These are phyloP conservation scores for Candida krabiensis DNA, from an alignment of 805 yeast genomes.

Conservation along the genomic window DNA sequence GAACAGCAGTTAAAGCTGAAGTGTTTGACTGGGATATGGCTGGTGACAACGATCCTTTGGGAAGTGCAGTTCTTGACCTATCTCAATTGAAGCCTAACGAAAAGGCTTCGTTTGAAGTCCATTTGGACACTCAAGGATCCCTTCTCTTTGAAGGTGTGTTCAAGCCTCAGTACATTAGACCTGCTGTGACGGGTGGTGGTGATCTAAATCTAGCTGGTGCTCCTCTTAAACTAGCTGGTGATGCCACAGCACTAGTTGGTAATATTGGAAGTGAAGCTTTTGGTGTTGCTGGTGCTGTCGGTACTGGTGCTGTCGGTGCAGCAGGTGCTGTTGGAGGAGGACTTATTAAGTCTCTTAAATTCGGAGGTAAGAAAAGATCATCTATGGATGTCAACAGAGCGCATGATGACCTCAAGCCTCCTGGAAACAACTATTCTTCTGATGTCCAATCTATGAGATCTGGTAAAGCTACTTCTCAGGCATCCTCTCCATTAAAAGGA, in stretches of 20 bases:
- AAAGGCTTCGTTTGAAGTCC: conserved; percentile 42
- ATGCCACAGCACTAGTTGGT: conserved; percentile 39
- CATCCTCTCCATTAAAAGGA: conserved; percentile 13
- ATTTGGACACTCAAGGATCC: conserved; percentile 64
- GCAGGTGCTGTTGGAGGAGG: conserved; percentile 41
- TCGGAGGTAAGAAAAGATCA: conserved; percentile 17
- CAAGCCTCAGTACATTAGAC: conserved; percentile 65
- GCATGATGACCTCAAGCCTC: conserved; percentile 18
- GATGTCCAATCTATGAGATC: conserved; percentile 41
- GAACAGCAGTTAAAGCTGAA: conserved; percentile 47
- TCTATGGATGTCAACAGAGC: conserved; percentile 17
- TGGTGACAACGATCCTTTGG: conserved; percentile 64
- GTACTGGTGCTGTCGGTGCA: conserved; percentile 39
- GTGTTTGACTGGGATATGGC: conserved; percentile 80
- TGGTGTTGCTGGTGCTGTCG: conserved; percentile 42
- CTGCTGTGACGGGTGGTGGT: conserved; percentile 50
- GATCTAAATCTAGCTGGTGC: conserved; percentile 41
- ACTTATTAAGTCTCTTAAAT: conserved; percentile 21
- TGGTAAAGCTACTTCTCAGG: conserved; percentile 22
- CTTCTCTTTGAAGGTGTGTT: conserved; percentile 56
- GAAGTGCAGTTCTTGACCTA: conserved; percentile 51
- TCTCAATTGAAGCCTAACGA: conserved; percentile 46
- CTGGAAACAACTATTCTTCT: conserved; percentile 23
- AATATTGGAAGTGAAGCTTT: conserved; percentile 39
- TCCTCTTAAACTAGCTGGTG: conserved; percentile 50